Conservation (phyloP, 352 stramenopile genomes). For the Phytophthora cryptogea region DNA sequence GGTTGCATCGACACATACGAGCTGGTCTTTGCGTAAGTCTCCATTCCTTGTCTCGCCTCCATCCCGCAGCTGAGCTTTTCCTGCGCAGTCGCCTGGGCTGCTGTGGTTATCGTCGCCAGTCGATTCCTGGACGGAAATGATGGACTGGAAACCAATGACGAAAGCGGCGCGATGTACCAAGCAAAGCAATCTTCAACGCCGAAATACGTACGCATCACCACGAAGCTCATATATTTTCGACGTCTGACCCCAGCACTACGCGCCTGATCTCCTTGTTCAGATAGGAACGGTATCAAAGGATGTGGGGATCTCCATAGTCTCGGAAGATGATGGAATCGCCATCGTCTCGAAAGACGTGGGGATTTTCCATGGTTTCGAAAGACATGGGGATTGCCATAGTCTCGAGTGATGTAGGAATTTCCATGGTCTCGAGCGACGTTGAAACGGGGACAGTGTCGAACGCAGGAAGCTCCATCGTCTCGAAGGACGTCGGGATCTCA, state of each 20-base stretch:
- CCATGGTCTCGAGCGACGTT: constrained; percentile 10
- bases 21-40: neutral
- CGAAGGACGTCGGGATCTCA: constrained; percentile 35
- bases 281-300: constrained; percentile 7
- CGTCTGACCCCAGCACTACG: neutral
- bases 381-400: constrained; percentile 13
- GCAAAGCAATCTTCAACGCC: neutral
- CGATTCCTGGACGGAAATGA: too few species aligned
- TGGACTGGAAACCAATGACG: neutral
- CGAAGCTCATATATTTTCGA: constrained; percentile 2
- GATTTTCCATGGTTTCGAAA: constrained; percentile 7
- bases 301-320: constrained; percentile 2
- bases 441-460: constrained; percentile 14
- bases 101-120: too few species aligned
- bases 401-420: constrained; percentile 17
- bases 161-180: neutral
- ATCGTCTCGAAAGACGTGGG: constrained; percentile 12
- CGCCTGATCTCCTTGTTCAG: constrained; percentile 1
- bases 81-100: too few species aligned
- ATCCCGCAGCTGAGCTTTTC: too few species aligned
- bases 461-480: constrained; percentile 21
- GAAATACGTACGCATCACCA: neutral
- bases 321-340: neutral
- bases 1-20: neutral
- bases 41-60: too few species aligned